A percentile compares a stretch with the other conserved stretches of the same genome.
These are phyloP conservation scores for Ustilago vetiveriae DNA, from an alignment of 1,284 basidiomycete species.

Conservation along the genomic window DNA sequence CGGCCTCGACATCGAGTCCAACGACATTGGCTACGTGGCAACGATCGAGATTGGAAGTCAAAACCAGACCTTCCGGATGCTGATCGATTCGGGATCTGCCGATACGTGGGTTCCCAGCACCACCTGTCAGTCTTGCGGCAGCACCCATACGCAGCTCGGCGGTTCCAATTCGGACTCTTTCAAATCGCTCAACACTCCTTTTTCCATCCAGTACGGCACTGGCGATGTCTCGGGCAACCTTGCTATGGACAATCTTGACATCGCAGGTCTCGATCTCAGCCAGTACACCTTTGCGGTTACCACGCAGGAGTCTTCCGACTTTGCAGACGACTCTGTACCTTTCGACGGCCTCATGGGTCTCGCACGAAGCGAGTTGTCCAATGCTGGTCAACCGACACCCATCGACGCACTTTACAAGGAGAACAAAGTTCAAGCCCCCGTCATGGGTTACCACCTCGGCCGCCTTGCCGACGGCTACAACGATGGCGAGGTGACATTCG, in stretches of 20 bases:
- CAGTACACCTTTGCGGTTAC: conserved; percentile 80
- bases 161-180: conserved; percentile 76
- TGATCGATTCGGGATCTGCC: conserved; percentile 82
- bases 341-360: conserved; percentile 88
- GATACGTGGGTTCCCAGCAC: conserved; percentile 75
- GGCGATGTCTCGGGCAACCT: conserved; percentile 77
- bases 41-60: conserved; percentile 81
- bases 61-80: conserved; percentile 76
- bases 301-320: conserved; percentile 74
- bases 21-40: conserved; percentile 76
- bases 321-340: conserved; percentile 68
- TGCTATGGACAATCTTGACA: conserved; percentile 75
- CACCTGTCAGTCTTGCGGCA: conserved; percentile 46
- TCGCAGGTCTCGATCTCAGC: conserved; percentile 75
- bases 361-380: conserved; percentile 69
- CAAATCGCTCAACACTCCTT: conserved; percentile 71
- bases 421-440: conserved; percentile 75
- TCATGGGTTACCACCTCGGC: conserved; percentile 83
- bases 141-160: conserved; percentile 76
- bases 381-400: conserved; percentile 76
- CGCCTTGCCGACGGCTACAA: conserved; percentile 75
- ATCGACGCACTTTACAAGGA: conserved; percentile 76
- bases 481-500: conserved; percentile 81
- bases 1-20: conserved; percentile 77
- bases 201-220: conserved; percentile 78